A percentile compares a stretch with the other conserved stretches of the same genome.
Conservation (phyloP, 1,284 basidiomycete species). For the Stygiomarasmius scandens region DNA sequence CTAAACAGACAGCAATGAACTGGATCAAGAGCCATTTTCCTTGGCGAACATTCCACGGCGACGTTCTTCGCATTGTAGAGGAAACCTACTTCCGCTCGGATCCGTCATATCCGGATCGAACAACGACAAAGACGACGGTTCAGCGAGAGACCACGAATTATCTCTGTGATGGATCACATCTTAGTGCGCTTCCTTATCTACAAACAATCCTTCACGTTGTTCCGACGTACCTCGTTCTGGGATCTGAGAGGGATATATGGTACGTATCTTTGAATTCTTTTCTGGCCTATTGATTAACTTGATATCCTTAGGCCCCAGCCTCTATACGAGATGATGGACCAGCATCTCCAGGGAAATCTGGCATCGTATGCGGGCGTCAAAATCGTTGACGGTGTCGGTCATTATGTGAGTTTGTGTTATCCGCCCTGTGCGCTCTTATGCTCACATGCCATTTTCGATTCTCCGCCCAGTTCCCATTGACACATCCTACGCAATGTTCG, state of each 20-base stretch:
- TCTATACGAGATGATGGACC: conserved; percentile 13
- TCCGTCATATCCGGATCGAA: conserved; percentile 8
- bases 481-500: background rate
- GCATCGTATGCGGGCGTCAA: conserved; percentile 15
- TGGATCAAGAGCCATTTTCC: conserved; percentile 18
- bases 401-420: conserved; percentile 17
- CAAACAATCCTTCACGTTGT: conserved; percentile 14
- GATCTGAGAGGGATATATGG: conserved; percentile 16
- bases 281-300: background rate
- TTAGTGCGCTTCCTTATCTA: conserved; percentile 12
- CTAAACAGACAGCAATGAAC: conserved; percentile 19
- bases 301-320: conserved; percentile 11
- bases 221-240: conserved; percentile 18
- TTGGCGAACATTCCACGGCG: conserved; percentile 20
- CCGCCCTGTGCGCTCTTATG: background rate
- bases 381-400: conserved; percentile 16
- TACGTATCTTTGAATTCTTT: background rate
- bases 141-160: conserved; percentile 21
- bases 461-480: background rate
- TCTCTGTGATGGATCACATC: conserved; percentile 14
- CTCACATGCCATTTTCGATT: background rate
- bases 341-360: conserved; percentile 12
- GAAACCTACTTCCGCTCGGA: conserved; percentile 20
- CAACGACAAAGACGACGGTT: conserved; percentile 22
- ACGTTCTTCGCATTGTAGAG: conserved; percentile 18